A percentile compares a stretch with the other conserved stretches of the same genome.
These are phyloP conservation scores for Sporobolomyces roseus DNA, from an alignment of 768 basidiomycete species.

Conservation along the genomic window DNA sequence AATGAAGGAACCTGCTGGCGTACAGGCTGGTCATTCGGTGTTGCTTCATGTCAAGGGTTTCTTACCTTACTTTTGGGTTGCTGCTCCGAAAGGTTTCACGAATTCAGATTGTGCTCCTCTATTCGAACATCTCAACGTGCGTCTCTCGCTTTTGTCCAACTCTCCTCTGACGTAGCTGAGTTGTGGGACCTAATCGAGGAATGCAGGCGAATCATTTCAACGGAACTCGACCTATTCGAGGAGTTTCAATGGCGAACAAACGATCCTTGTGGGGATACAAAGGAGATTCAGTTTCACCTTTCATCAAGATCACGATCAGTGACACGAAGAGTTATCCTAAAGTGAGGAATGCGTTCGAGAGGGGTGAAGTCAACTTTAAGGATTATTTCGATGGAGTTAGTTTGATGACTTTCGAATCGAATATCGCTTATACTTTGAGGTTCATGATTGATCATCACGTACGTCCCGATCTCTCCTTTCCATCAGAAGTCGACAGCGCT, in stretches of 20 bases:
- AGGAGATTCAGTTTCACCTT: conserved; percentile 72
- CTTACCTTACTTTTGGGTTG: conserved; percentile 86
- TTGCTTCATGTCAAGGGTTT: conserved; percentile 77
- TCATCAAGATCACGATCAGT: conserved; percentile 74
- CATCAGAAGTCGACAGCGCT: background rate
- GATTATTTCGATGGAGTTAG: conserved; percentile 55
- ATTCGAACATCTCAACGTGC: conserved; percentile 67
- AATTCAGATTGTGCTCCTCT: conserved; percentile 66
- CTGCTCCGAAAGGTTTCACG: conserved; percentile 77
- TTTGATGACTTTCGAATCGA: conserved; percentile 82
- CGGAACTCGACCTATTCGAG: conserved; percentile 33
- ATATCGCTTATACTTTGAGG: conserved; percentile 80
- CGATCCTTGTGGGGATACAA: conserved; percentile 77
- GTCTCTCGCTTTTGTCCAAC: conserved; percentile 42
- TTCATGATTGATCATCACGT: conserved; percentile 99
- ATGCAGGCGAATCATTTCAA: conserved; percentile 33
- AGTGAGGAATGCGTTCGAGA: conserved; percentile 88
- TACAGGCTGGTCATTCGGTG: conserved; percentile 81
- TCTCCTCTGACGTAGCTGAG: background rate
- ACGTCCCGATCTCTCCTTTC: conserved; percentile 16
- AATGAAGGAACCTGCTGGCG: too few species aligned
- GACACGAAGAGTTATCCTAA: conserved; percentile 76
- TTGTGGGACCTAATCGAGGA: background rate
- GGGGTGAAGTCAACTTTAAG: conserved; percentile 66
- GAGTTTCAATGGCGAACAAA: conserved; percentile 42